Percentiles rank a stretch among this genome's conserved stretches.
These are phyloP conservation scores for Delitschia confertaspora DNA, from an alignment of 495 filamentous ascomycete species.

Conservation along the genomic window DNA sequence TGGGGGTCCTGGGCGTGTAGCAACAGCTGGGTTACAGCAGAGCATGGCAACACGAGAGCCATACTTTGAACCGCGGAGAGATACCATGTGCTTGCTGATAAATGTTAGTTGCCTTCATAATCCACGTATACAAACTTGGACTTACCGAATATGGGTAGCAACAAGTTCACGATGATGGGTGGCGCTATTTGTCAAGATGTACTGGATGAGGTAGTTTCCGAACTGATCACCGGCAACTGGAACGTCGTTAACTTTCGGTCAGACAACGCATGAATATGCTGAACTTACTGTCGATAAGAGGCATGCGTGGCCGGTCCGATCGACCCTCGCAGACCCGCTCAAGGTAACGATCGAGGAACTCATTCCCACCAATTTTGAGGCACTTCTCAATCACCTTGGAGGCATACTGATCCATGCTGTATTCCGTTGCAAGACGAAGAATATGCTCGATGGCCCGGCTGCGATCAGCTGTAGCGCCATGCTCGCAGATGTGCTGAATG, in stretches of 20 bases:
- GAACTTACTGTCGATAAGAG: conserved; percentile 80
- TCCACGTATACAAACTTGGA: neutral
- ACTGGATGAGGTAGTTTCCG: conserved; percentile 96
- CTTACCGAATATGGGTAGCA: conserved; percentile 74
- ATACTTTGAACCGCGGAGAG: conserved; percentile 94
- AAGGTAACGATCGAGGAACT: conserved; percentile 89
- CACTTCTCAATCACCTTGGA: conserved; percentile 99
- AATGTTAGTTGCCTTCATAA: conserved; percentile 11
- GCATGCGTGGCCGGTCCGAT: conserved; percentile 85
- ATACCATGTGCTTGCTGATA: conserved; percentile 91
- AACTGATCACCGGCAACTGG: conserved; percentile 93
- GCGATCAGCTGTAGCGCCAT: conserved; percentile 83
- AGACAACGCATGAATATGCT: neutral
- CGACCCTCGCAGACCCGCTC: conserved; percentile 88
- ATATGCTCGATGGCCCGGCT: conserved; percentile 92
- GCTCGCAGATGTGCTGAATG: conserved; percentile 98
- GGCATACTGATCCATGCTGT: conserved; percentile 98
- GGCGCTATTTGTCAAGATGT: conserved; percentile 80
- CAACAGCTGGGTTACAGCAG: conserved; percentile 84
- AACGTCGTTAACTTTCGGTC: conserved; percentile 27
- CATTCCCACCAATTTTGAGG: conserved; percentile 85
- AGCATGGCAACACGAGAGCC: conserved; percentile 97
- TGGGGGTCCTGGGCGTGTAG: conserved; percentile 77
- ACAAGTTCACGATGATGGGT: conserved; percentile 87
- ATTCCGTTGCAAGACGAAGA: conserved; percentile 82